phyloP scores from a whole-genome alignment of 768 basidiomycete species.

The Cystofilobasidium capitatum region DNA sequence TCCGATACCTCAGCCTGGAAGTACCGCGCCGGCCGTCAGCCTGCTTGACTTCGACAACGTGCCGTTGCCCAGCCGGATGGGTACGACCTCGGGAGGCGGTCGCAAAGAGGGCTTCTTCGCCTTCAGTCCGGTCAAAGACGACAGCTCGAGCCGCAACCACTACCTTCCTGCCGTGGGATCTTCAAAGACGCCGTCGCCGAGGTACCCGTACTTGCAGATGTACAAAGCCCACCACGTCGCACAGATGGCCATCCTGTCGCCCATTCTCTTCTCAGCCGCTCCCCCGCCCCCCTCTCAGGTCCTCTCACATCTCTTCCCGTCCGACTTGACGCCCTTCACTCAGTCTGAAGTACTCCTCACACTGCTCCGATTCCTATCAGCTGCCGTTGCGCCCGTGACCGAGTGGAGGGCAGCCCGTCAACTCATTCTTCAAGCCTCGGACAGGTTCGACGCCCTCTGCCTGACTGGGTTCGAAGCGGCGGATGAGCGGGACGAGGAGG shows the following conservation, averaged over 20 bases:
- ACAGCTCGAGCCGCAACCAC: slow-evolving; percentile 22
- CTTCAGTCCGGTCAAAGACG: slow-evolving; percentile 22
- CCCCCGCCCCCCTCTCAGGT: slow-evolving; percentile 42
- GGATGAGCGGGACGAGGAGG: slow-evolving; percentile 63
- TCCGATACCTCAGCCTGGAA: slow-evolving; percentile 1
- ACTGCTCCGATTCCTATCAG: slow-evolving; percentile 65
- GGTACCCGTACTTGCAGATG: slow-evolving; percentile 46
- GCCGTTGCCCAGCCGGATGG: slow-evolving; percentile 34
- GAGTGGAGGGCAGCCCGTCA: slow-evolving; percentile 55
- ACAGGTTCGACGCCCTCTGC: slow-evolving; percentile 76
- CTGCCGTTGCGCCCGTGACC: slow-evolving; percentile 58
- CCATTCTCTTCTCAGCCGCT: slow-evolving; percentile 56
- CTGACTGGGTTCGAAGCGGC: slow-evolving; percentile 84
- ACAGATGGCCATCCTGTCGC: slow-evolving; percentile 54
- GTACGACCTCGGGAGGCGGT: slow-evolving; percentile 23
- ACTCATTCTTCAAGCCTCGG: slow-evolving; percentile 65
- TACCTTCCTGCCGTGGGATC: slow-evolving; percentile 37
- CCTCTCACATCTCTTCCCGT: slow-evolving; percentile 51
- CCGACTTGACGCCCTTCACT: slow-evolving; percentile 38
- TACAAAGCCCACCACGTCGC: slow-evolving; percentile 56
- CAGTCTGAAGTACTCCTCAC: slow-evolving; percentile 64
- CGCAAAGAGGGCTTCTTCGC: slow-evolving; percentile 40
- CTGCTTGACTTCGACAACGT: slow-evolving; percentile 40
- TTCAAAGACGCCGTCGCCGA: slow-evolving; percentile 38
- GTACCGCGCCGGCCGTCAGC: slow-evolving; percentile 27